Percentiles rank a stretch among this genome's conserved stretches.
These are phyloP conservation scores for Falciphora oryzae DNA, from an alignment of 2,329 filamentous ascomycete genomes.

Conservation along the genomic window DNA sequence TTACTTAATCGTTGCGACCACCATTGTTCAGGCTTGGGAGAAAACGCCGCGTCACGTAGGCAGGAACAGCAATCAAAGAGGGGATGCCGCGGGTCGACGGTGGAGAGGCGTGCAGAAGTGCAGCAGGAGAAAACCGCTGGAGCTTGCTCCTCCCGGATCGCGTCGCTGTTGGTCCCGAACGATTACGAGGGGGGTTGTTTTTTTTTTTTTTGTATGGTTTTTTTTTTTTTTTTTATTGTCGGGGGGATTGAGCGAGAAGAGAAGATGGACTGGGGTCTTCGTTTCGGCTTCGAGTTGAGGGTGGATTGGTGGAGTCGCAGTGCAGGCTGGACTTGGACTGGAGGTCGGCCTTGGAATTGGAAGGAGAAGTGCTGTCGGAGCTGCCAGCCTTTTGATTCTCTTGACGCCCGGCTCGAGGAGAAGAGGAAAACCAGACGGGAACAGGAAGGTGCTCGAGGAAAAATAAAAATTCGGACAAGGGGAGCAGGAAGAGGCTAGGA, in stretches of 20 bases:
- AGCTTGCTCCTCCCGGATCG: background rate
- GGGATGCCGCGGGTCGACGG: constrained; percentile 1
- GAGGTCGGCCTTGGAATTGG: constrained; percentile 4
- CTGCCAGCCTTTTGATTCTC: background rate
- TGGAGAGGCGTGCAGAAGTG: background rate
- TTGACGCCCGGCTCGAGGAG: constrained; percentile 5
- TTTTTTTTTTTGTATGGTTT: background rate
- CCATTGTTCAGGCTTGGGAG: constrained; percentile 38
- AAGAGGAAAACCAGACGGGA: background rate
- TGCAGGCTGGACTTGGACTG: background rate
- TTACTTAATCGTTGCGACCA: constrained; percentile 61
- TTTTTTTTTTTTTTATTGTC: background rate
- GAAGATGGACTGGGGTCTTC: background rate
- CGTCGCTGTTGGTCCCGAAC: background rate
- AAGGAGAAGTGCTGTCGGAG: background rate
- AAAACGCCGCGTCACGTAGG: constrained; percentile 3
- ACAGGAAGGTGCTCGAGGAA: background rate
- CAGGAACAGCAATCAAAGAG: constrained; percentile 5
- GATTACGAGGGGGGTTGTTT: background rate
- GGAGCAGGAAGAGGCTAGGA: background rate
- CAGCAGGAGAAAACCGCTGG: background rate
- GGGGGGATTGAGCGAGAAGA: background rate
- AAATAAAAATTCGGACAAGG: constrained; percentile 1
- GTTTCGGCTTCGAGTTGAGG: background rate
- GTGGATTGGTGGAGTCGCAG: constrained; percentile 5